A percentile compares a stretch with the other conserved stretches of the same genome.
These are phyloP conservation scores for Tuber magnatum DNA, from an alignment of 495 filamentous ascomycete genomes.

Conservation along the genomic window DNA sequence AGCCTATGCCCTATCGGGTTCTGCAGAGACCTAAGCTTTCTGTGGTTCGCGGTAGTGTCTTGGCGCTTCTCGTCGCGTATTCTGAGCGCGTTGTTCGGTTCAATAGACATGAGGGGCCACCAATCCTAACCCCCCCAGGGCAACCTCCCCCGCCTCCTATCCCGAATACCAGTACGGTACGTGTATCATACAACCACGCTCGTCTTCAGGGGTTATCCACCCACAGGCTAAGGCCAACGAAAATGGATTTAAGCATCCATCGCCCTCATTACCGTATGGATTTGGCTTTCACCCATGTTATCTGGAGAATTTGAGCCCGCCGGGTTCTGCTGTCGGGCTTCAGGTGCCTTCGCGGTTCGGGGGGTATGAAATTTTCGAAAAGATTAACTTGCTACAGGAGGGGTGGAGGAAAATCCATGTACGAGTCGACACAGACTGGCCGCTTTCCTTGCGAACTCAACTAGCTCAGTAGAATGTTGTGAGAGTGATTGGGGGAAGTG, in stretches of 20 bases:
- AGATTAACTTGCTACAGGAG: conserved; percentile 43
- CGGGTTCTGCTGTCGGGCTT: not conserved
- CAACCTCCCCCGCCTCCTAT: not conserved
- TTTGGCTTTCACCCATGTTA: not conserved
- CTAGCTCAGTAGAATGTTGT: conserved; percentile 49
- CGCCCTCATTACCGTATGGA: not conserved
- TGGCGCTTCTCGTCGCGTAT: not conserved
- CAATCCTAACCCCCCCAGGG: not conserved
- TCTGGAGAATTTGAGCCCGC: conserved; percentile 11
- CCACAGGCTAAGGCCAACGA: not conserved
- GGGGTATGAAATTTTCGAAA: conserved; percentile 46
- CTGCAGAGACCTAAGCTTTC: not conserved
- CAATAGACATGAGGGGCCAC: not conserved
- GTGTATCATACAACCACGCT: no score
- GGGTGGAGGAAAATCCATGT: conserved; percentile 47
- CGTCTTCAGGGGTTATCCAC: not conserved
- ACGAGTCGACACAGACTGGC: conserved; percentile 41
- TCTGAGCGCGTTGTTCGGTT: not conserved
- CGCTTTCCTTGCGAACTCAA: conserved; percentile 51
- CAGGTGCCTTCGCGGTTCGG: not conserved
- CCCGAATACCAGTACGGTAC: no score
- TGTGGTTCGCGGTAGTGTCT: not conserved
- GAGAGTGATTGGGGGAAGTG: conserved; percentile 51
- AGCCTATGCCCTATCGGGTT: not conserved
- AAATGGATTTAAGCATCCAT: not conserved